Evolutionary conservation across 2,329 filamentous ascomycete genomes (phyloP).

Genomic region (Aspergillus floridensis): DNA sequence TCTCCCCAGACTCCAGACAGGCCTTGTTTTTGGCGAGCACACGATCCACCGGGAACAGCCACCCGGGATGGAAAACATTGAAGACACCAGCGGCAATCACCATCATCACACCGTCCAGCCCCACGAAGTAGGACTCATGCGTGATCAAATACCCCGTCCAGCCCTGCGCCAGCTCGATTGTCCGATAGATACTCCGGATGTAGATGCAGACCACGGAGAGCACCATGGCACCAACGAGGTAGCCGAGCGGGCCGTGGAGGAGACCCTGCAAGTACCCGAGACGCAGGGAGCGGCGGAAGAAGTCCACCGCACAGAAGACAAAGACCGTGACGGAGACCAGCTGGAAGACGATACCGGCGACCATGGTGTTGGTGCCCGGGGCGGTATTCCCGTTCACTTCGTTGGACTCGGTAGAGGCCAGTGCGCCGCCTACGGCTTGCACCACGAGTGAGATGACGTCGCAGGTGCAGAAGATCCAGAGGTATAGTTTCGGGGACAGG

Average conservation of each 20-base stretch:
- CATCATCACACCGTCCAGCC: constrained; percentile 45
- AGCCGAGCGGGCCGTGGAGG: background rate
- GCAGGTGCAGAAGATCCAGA: constrained; percentile 46
- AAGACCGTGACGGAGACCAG: constrained; percentile 52
- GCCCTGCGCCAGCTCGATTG: constrained; percentile 46
- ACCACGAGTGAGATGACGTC: constrained; percentile 52
- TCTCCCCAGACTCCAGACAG: background rate
- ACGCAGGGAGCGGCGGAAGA: constrained; percentile 35
- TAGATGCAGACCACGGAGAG: constrained; percentile 40
- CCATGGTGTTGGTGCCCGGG: constrained; percentile 43
- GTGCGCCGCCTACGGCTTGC: constrained; percentile 51
- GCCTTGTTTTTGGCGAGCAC: background rate
- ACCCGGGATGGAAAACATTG: constrained; percentile 37
- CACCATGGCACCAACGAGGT: background rate
- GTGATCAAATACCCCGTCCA: constrained; percentile 47
- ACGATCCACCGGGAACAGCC: constrained; percentile 21
- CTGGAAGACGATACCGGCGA: constrained; percentile 55
- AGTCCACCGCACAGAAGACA: constrained; percentile 42
- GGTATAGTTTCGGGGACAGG: constrained; percentile 37
- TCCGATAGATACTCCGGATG: constrained; percentile 45
- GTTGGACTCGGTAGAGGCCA: constrained; percentile 43
- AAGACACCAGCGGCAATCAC: constrained; percentile 39
- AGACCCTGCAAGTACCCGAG: constrained; percentile 5
- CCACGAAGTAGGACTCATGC: constrained; percentile 45
- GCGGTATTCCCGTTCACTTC: constrained; percentile 42